Base-by-base conservation (phyloP, 1,139 yeast genomes). In the Chernovozyma aurita region DNA sequence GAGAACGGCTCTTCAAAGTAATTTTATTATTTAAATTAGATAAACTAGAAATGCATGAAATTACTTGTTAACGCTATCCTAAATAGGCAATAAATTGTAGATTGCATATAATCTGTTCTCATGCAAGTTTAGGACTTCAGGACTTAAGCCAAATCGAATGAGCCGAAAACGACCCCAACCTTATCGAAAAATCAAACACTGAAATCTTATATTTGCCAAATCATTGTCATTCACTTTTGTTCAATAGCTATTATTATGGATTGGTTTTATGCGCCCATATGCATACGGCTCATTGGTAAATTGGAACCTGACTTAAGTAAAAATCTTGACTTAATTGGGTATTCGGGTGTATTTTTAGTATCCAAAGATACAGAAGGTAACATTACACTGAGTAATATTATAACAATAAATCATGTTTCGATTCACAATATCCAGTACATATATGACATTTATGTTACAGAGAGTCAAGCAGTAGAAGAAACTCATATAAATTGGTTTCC, bases 311-410 rank as follows among this genome's bases (percentile, higher is more conserved):
- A 26, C 8, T 6, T 11, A 7, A 12, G 18, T 16, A 43, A 44
- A 2, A 52, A 49, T 1, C 42, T 40, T 4, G 47, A 52, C 3
- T 24, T 30, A 3, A 9, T 30, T 34, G 60, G 59, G 8, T 37
- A 47, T 17, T 60, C 68, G 0, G 70, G 70, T 1, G 45, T 62
- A 5, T 51, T 48, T 34, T 28, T 61, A 8, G 45, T 48, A 6
- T 39, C 48, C 12, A 33, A 46, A 4, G 45, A 47, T 21, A 38
- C 39, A 4, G 33, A 39, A 21, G 34, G 44, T 13, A 36, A 46
- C 7, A 40, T 53, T 2, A 40, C 41, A 28, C 47, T 39, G 17
- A 45, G 46, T 24, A 49, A 36, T 31, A 52, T 45, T 28, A 38
- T 59, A 9, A 48, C 55, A 0, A 39, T 57, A 13, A 48, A 44